These are phyloP conservation scores for Leptomonas pyrrhocoris DNA, from an alignment of 208 protist genomes.

Conservation along the genomic window DNA sequence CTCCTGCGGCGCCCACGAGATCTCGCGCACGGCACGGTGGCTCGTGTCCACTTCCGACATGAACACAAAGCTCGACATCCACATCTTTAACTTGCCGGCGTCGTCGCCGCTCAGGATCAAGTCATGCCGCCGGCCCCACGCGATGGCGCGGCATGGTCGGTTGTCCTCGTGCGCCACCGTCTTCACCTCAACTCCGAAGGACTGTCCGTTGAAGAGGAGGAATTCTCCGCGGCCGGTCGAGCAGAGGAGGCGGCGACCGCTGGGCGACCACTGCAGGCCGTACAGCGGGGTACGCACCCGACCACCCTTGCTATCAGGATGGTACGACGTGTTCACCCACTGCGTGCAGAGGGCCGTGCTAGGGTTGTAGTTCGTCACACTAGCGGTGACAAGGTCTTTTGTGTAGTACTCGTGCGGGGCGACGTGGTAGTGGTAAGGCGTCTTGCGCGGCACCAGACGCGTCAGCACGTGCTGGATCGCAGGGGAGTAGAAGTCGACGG, in stretches of 20 bases:
- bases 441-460: conserved; percentile 65
- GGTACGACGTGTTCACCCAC: conserved; percentile 90
- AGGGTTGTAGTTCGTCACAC: conserved; percentile 77
- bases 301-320: conserved; percentile 73
- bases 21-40: conserved; percentile 80
- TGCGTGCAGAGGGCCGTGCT: conserved; percentile 88
- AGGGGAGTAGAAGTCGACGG: conserved; percentile 84
- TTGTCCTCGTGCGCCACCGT: conserved; percentile 87
- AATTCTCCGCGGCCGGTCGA: conserved; percentile 83
- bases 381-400: conserved; percentile 77
- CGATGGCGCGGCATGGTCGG: conserved; percentile 68
- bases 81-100: conserved; percentile 83
- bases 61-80: conserved; percentile 80
- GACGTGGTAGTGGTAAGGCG: conserved; percentile 79
- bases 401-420: conserved; percentile 85
- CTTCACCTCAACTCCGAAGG: conserved; percentile 88
- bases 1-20: conserved; percentile 80
- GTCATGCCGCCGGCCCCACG: conserved; percentile 81
- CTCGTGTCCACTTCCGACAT: conserved; percentile 80
- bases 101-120: conserved; percentile 87
- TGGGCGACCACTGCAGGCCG: conserved; percentile 82
- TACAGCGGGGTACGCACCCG: conserved; percentile 63
- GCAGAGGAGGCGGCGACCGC: conserved; percentile 80
- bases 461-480: conserved; percentile 82
- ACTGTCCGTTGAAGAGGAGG: conserved; percentile 86